Percentiles rank a stretch among this genome's conserved stretches.
Conservation (phyloP, 164 flowering plant species). For the Cinnamomum chago region DNA sequence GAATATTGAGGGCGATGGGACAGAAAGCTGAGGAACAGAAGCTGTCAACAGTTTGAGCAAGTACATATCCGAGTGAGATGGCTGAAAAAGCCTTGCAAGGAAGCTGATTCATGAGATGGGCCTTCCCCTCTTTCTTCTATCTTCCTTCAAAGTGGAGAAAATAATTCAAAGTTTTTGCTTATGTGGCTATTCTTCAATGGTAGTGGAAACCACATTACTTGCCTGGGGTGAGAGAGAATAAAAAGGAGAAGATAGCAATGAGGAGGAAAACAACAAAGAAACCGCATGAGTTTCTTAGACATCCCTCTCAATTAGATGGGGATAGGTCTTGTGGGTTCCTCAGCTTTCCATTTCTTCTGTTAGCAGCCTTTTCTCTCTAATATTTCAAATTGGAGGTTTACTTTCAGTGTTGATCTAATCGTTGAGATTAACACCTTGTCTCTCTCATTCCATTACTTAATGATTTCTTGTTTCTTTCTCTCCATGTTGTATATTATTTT, state of each 20-base stretch:
- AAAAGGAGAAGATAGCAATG: neutral
- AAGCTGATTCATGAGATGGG: too few relatives aligned
- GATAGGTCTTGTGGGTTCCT: too few relatives aligned
- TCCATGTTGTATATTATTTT: too few relatives aligned
- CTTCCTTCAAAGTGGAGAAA: conserved; percentile 24
- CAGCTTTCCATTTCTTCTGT: conserved; percentile 9
- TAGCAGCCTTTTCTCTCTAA: neutral
- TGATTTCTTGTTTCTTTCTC: too few relatives aligned
- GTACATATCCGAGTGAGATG: conserved; percentile 17
- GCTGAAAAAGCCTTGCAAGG: conserved; percentile 12
- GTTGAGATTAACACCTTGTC: conserved; percentile 6
- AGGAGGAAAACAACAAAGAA: too few relatives aligned
- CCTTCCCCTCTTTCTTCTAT: too few relatives aligned
- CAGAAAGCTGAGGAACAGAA: conserved; percentile 91
- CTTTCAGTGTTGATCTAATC: conserved; percentile 9
- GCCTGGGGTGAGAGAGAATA: conserved; percentile 8
- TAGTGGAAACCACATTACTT: neutral
- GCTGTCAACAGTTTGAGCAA: conserved; percentile 52
- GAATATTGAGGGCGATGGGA: conserved; percentile 63
- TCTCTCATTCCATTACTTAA: neutral
- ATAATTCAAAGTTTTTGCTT: conserved; percentile 18
- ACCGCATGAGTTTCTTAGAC: too few relatives aligned
- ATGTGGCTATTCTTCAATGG: conserved; percentile 3
- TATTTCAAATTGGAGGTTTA: conserved; percentile 9
- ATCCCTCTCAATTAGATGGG: too few relatives aligned